Conservation (phyloP, 2,329 filamentous ascomycete species). For the Colletotrichum zoysiae region DNA sequence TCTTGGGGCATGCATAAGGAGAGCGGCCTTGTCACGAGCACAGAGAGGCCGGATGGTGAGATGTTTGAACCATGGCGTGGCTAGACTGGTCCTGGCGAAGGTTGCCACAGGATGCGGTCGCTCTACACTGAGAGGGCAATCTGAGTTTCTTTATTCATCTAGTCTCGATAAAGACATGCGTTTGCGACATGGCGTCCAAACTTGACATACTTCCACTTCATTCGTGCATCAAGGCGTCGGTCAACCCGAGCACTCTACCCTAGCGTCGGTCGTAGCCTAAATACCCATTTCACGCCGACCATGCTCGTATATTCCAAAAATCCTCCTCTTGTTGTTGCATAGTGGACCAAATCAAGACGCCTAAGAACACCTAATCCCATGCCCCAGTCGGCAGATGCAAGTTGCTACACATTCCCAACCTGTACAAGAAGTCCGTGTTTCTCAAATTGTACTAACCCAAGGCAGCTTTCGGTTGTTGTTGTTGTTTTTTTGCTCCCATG, state of each 20-base stretch:
- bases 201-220: constrained; percentile 6
- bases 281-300: constrained; percentile 8
- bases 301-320: constrained; percentile 20
- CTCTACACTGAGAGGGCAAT: background rate
- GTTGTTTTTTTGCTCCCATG: background rate
- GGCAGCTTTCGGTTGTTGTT: background rate
- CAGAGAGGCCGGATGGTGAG: background rate
- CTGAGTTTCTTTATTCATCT: constrained; percentile 1
- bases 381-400: constrained; percentile 33
- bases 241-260: constrained; percentile 4
- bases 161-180: background rate
- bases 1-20: background rate
- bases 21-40: background rate
- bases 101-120: background rate
- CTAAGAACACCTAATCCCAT: constrained; percentile 32
- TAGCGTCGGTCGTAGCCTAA: constrained; percentile 29
- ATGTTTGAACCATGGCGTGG: background rate
- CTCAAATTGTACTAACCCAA: background rate
- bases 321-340: constrained; percentile 35
- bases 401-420: constrained; percentile 9
- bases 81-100: background rate
- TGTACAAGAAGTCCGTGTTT: constrained; percentile 18
- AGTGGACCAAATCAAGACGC: background rate
- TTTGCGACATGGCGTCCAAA: constrained; percentile 1
- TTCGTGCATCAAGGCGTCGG: constrained; percentile 5